Evolutionary conservation across 345 rosid species (phyloP).

Genomic region (Litchi chinensis): DNA sequence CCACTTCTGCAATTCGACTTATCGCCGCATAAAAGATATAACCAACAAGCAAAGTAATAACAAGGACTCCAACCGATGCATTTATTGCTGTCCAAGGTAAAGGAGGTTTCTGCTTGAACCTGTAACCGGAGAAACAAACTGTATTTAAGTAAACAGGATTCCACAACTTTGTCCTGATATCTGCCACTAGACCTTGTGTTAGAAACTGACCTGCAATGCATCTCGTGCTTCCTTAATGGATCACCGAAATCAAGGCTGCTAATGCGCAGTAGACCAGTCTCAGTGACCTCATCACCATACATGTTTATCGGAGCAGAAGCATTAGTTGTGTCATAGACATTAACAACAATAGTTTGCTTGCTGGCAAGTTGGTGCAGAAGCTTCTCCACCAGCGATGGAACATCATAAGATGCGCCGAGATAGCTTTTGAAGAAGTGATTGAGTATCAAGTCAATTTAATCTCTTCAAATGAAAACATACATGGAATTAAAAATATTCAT

Average conservation of each 20-base stretch:
- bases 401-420: constrained; percentile 96
- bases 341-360: constrained; percentile 81
- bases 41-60: constrained; percentile 73
- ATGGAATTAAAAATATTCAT: constrained; percentile 13
- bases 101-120: constrained; percentile 81
- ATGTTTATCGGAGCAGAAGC: constrained; percentile 62
- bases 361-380: constrained; percentile 96
- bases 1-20: constrained; percentile 71
- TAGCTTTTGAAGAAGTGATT: constrained; percentile 54
- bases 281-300: constrained; percentile 75
- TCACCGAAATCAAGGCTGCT: constrained; percentile 93
- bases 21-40: constrained; percentile 80
- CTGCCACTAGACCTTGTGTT: constrained; percentile 3
- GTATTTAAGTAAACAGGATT: constrained; percentile 23
- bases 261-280: constrained; percentile 59
- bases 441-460: constrained; percentile 8
- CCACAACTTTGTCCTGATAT: constrained; percentile 6
- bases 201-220: constrained; percentile 85
- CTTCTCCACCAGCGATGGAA: constrained; percentile 92
- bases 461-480: not conserved
- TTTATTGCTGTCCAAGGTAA: constrained; percentile 80
- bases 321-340: constrained; percentile 90
- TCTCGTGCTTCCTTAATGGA: constrained; percentile 84
- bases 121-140: constrained; percentile 29
- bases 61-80: constrained; percentile 57